Evolutionary conservation across 73 alveolate genomes (phyloP).

Genomic region (Symbiodinium pilosum): DNA sequence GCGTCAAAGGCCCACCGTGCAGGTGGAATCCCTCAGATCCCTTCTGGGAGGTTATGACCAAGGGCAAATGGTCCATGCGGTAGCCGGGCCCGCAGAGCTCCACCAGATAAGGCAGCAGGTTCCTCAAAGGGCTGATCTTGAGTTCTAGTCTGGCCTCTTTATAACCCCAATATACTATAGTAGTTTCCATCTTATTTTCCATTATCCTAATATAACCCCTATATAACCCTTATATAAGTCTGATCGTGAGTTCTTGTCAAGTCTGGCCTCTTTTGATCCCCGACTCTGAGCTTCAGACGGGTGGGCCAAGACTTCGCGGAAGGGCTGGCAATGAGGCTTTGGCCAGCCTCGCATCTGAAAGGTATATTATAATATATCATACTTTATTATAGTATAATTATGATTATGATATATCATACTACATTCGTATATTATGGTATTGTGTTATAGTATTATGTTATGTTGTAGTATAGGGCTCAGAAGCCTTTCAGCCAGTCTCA

Average conservation of each 20-base stretch:
- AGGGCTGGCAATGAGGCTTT: slow-evolving; percentile 77
- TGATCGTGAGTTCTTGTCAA: neutral
- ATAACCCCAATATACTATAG: too few relatives aligned
- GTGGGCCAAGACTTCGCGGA: slow-evolving; percentile 49
- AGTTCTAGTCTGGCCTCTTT: neutral
- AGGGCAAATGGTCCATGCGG: slow-evolving; percentile 92
- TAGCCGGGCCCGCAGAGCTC: slow-evolving; percentile 62
- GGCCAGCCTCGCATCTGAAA: slow-evolving; percentile 35
- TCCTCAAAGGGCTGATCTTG: neutral
- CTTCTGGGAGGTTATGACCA: slow-evolving; percentile 54
- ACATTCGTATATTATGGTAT: too few relatives aligned
- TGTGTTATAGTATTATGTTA: too few relatives aligned
- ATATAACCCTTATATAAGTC: too few relatives aligned
- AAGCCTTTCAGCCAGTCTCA: too few relatives aligned
- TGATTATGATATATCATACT: too few relatives aligned
- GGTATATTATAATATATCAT: too few relatives aligned
- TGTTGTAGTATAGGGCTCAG: neutral
- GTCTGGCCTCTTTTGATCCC: neutral
- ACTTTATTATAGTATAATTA: too few relatives aligned
- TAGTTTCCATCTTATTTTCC: too few relatives aligned
- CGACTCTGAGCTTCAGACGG: slow-evolving; percentile 29
- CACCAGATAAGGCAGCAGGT: slow-evolving; percentile 45
- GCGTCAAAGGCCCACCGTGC: slow-evolving; percentile 88
- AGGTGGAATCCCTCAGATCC: slow-evolving; percentile 69
- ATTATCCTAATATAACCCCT: too few relatives aligned